phyloP scores from a whole-genome alignment of 257 asterid species.

The Agastache rugosa region DNA sequence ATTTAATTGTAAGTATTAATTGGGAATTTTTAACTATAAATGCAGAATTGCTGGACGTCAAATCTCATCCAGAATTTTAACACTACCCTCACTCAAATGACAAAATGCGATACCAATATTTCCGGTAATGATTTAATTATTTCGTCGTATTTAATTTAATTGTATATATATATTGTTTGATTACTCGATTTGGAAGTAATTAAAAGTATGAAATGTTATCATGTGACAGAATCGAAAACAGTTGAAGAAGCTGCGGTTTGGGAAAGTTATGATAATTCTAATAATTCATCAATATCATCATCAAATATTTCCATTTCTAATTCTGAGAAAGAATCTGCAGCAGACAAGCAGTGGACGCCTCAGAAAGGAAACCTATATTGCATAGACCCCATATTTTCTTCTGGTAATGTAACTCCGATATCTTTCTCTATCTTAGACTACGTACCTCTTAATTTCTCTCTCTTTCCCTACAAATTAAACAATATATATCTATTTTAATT shows the following conservation, averaged over 20 bases:
- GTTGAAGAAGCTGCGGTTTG: too few species aligned
- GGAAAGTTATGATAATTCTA: too few species aligned
- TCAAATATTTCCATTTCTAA: constrained; percentile 38
- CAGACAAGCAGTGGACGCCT: constrained; percentile 40
- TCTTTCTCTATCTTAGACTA: too few species aligned
- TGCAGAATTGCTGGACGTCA: constrained; percentile 48
- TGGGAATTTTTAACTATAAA: background rate
- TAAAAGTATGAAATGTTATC: too few species aligned
- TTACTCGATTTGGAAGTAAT: background rate
- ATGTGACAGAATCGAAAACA: too few species aligned
- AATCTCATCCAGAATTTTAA: constrained; percentile 48
- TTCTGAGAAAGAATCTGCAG: constrained; percentile 41
- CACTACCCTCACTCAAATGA: constrained; percentile 34
- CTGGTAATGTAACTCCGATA: constrained; percentile 47
- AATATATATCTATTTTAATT: too few species aligned
- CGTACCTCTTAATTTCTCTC: background rate
- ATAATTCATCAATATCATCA: constrained; percentile 24
- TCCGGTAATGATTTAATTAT: background rate
- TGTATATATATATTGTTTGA: too few species aligned
- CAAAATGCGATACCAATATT: background rate
- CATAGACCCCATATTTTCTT: constrained; percentile 48
- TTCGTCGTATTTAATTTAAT: background rate
- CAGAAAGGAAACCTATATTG: constrained; percentile 49
- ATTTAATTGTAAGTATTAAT: too few species aligned
- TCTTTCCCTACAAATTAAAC: background rate